Evolutionary conservation across 73 alveolate species (phyloP).

Genomic region (Tetrahymena malaccensis): DNA sequence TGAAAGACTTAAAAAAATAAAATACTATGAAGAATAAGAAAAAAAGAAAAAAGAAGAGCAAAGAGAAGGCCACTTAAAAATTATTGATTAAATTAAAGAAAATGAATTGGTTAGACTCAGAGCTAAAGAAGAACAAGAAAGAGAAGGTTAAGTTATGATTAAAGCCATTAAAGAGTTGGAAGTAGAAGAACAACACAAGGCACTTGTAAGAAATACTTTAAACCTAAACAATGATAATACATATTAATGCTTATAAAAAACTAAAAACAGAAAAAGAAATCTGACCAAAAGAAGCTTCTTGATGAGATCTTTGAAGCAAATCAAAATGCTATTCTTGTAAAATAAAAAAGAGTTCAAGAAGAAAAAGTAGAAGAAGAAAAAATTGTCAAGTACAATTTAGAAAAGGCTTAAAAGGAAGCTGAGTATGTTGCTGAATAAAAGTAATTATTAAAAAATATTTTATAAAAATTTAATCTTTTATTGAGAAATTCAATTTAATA

Average conservation of each 20-base stretch:
- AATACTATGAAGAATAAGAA: slow-evolving; percentile 62
- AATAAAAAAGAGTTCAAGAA: slow-evolving; percentile 56
- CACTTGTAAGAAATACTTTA: not conserved
- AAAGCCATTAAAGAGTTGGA: slow-evolving; percentile 54
- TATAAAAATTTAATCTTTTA: too few species aligned
- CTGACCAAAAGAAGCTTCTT: slow-evolving; percentile 37
- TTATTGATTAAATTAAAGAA: slow-evolving; percentile 77
- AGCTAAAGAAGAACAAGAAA: slow-evolving; percentile 72
- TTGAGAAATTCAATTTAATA: not conserved
- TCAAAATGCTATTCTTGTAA: slow-evolving; percentile 56
- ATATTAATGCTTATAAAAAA: not conserved
- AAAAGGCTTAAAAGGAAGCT: slow-evolving; percentile 77
- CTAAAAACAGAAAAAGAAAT: slow-evolving; percentile 35
- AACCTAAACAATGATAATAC: not conserved
- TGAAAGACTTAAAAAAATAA: slow-evolving; percentile 67
- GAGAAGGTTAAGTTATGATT: slow-evolving; percentile 67
- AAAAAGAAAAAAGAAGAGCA: slow-evolving; percentile 40
- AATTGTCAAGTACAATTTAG: slow-evolving; percentile 63
- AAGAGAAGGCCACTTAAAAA: slow-evolving; percentile 54
- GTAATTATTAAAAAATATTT: too few species aligned
- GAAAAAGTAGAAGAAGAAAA: slow-evolving; percentile 73
- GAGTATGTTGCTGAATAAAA: slow-evolving; percentile 58
- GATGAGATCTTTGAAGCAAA: slow-evolving; percentile 75
- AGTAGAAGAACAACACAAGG: slow-evolving; percentile 60
- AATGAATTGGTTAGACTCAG: slow-evolving; percentile 64